Conservation (phyloP, 2,329 filamentous ascomycete species). For the Beauveria asiatica region DNA sequence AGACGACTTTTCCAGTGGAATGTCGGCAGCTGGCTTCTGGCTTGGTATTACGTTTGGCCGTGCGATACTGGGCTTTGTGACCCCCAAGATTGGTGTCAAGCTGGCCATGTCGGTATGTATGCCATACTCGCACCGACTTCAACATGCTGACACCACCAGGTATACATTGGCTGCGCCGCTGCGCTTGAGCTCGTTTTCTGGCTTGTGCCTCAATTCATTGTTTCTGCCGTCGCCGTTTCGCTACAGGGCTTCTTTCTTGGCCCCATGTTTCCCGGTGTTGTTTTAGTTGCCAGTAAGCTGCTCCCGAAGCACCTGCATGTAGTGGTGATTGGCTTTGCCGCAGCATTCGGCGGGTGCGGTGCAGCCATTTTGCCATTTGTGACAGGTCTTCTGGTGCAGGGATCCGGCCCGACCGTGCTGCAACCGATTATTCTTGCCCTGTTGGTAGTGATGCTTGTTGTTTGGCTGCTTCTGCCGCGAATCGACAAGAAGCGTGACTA, state of each 20-base stretch:
- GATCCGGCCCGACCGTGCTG: conserved; percentile 44
- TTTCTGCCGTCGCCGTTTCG: conserved; percentile 62
- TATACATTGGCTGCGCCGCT: conserved; percentile 58
- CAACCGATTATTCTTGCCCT: conserved; percentile 49
- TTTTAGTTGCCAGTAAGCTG: conserved; percentile 60
- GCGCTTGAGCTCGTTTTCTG: conserved; percentile 66
- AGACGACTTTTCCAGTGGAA: conserved; percentile 58
- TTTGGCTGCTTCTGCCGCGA: conserved; percentile 40
- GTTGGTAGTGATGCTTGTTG: conserved; percentile 31
- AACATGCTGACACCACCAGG: conserved; percentile 17
- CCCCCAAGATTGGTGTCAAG: conserved; percentile 62
- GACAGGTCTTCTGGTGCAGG: conserved; percentile 56
- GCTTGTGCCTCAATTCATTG: conserved; percentile 70
- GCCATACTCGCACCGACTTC: not conserved
- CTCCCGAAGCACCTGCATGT: conserved; percentile 70
- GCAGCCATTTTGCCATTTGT: conserved; percentile 59
- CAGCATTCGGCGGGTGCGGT: conserved; percentile 66
- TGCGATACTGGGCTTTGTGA: conserved; percentile 64
- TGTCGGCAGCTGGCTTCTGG: conserved; percentile 76
- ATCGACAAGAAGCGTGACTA: conserved; percentile 33
- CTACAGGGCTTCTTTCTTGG: conserved; percentile 74
- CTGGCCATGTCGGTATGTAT: conserved; percentile 36
- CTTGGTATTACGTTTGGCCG: conserved; percentile 67
- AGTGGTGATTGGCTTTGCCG: conserved; percentile 66
- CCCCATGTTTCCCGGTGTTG: conserved; percentile 64